phyloP scores from a whole-genome alignment of 2,329 filamentous ascomycete genomes.

The Claviceps sp. region DNA sequence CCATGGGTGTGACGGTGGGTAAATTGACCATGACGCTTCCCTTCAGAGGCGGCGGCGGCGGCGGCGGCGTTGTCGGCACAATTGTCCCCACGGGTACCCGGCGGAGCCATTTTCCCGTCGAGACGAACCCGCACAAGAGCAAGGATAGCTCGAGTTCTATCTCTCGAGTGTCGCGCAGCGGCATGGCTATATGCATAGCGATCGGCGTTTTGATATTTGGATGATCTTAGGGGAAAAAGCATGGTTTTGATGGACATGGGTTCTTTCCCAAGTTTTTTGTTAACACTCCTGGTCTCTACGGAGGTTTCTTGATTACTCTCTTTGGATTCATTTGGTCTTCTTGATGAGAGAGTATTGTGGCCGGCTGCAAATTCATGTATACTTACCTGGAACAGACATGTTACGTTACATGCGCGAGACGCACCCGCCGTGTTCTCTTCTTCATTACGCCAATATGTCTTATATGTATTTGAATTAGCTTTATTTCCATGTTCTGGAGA shows the following conservation, averaged over 20 bases:
- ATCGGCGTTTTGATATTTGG: conserved; percentile 25
- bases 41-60: conserved; percentile 29
- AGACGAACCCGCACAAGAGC: conserved; percentile 13
- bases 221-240: conserved; percentile 6
- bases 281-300: too few relatives aligned
- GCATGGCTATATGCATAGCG: conserved; percentile 22
- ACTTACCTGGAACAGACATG: too few relatives aligned
- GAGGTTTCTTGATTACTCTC: too few relatives aligned
- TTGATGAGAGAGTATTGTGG: too few relatives aligned
- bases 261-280: too few relatives aligned
- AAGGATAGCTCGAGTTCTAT: conserved; percentile 12
- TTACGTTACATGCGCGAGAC: too few relatives aligned
- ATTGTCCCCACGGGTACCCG: conserved; percentile 21
- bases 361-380: too few relatives aligned
- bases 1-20: conserved; percentile 32
- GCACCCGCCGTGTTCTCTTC: too few relatives aligned
- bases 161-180: conserved; percentile 7
- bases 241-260: not conserved
- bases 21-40: conserved; percentile 32
- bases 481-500: too few relatives aligned
- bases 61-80: conserved; percentile 27
- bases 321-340: too few relatives aligned
- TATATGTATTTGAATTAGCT: too few relatives aligned
- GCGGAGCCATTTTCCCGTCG: conserved; percentile 10
- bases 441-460: too few relatives aligned